Percentiles rank a stretch among this genome's conserved stretches.
phyloP scores from a whole-genome alignment of 768 basidiomycete genomes.

The Kwoniella shandongensis region DNA sequence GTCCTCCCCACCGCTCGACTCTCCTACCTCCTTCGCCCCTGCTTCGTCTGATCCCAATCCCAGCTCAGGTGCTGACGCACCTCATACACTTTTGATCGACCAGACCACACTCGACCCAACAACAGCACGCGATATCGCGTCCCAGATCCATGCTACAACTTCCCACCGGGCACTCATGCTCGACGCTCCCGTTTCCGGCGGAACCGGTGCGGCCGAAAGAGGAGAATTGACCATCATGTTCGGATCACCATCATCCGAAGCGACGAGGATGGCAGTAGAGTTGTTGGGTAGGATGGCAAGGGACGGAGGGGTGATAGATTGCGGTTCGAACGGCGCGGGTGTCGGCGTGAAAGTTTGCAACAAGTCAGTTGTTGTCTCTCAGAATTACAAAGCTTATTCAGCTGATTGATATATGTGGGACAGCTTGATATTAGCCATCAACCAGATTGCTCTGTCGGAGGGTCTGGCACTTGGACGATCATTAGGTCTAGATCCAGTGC shows the following conservation, averaged over 20 bases:
- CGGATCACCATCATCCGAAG: slow-evolving; percentile 61
- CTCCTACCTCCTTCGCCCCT: slow-evolving; percentile 11
- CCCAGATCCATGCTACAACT: slow-evolving; percentile 56
- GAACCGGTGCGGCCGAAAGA: slow-evolving; percentile 81
- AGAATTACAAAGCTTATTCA: not conserved
- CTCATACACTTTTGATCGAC: slow-evolving; percentile 72
- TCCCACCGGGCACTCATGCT: slow-evolving; percentile 70
- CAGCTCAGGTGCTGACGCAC: not conserved
- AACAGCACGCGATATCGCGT: slow-evolving; percentile 67
- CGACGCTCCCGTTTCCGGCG: slow-evolving; percentile 93
- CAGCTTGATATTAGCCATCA: slow-evolving; percentile 46
- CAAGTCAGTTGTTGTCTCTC: slow-evolving; percentile 29
- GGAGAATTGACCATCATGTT: slow-evolving; percentile 89
- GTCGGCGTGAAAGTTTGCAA: slow-evolving; percentile 49
- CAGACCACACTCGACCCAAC: slow-evolving; percentile 85
- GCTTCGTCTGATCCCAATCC: slow-evolving; percentile 1
- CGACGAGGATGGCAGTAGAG: slow-evolving; percentile 32
- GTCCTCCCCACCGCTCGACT: slow-evolving; percentile 5
- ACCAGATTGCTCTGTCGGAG: slow-evolving; percentile 46
- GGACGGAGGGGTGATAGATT: slow-evolving; percentile 36
- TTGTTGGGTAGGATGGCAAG: slow-evolving; percentile 39
- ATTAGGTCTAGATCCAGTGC: slow-evolving; percentile 34
- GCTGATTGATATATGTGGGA: not conserved
- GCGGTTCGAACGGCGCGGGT: slow-evolving; percentile 42
- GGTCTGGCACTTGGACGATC: slow-evolving; percentile 39